Conservation (phyloP, 176 grass and related monocot species). For the Tillandsia fasciculata region DNA sequence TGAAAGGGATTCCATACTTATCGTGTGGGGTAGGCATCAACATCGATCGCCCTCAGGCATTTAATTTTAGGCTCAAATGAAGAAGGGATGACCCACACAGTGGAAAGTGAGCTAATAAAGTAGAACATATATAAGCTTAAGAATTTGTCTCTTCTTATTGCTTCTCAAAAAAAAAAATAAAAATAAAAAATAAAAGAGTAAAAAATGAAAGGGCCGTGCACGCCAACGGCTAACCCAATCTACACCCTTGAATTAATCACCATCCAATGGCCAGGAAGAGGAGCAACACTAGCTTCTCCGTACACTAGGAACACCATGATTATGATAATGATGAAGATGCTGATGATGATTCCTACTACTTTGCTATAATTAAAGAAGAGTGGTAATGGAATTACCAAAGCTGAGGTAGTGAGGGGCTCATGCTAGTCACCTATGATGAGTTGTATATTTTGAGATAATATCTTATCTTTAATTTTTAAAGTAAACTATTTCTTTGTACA, state of each 20-base stretch:
- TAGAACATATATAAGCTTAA: background rate
- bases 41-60: background rate
- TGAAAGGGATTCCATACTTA: constrained; percentile 22
- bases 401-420: no score
- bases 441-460: no score
- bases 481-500: no score
- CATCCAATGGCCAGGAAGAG: background rate
- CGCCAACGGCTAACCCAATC: background rate
- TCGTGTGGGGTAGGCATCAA: constrained; percentile 7
- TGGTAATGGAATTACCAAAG: no score
- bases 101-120: background rate
- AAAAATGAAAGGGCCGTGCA: background rate
- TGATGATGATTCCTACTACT: no score
- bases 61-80: constrained; percentile 1
- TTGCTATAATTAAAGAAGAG: no score
- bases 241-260: background rate
- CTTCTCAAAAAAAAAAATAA: background rate
- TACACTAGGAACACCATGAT: no score
- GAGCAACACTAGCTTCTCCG: no score
- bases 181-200: background rate
- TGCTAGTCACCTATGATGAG: no score
- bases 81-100: constrained; percentile 11
- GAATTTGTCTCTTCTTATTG: constrained; percentile 5
- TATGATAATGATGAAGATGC: no score
- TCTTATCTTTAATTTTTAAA: no score